These are phyloP conservation scores for Eustoma russellianum DNA, from an alignment of 257 asterid genomes.

Conservation along the genomic window DNA sequence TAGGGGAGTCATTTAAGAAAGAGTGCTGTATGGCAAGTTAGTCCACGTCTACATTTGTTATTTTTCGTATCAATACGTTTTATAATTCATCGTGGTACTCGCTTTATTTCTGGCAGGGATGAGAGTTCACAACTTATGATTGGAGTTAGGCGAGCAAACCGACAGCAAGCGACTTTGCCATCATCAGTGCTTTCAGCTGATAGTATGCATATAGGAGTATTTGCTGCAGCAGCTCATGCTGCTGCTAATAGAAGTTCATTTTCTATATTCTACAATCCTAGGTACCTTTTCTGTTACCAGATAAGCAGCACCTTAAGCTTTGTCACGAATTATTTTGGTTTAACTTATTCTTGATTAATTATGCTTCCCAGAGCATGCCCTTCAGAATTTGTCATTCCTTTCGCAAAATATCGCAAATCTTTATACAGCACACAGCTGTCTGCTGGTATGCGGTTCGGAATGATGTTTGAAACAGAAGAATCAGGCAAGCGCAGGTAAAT, in stretches of 20 bases:
- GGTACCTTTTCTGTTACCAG: constrained; percentile 26
- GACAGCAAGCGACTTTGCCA: constrained; percentile 75
- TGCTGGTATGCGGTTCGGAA: constrained; percentile 85
- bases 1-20: too few species aligned
- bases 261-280: constrained; percentile 88
- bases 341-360: not conserved
- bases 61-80: not conserved
- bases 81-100: too few species aligned
- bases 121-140: constrained; percentile 79
- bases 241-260: constrained; percentile 79
- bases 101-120: constrained; percentile 34
- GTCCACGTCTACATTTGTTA: not conserved
- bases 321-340: not conserved
- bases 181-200: constrained; percentile 97
- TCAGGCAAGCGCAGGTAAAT: constrained; percentile 77
- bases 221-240: constrained; percentile 99
- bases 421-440: constrained; percentile 68
- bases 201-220: constrained; percentile 98
- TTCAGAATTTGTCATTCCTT: constrained; percentile 82
- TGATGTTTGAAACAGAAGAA: constrained; percentile 98
- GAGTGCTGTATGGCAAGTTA: not conserved
- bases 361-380: constrained; percentile 74
- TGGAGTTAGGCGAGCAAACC: constrained; percentile 88
- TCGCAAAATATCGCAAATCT: constrained; percentile 62
- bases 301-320: not conserved